Conservation (phyloP, 371 early-diverging fungal genomes). For the Mucor mucedo region DNA sequence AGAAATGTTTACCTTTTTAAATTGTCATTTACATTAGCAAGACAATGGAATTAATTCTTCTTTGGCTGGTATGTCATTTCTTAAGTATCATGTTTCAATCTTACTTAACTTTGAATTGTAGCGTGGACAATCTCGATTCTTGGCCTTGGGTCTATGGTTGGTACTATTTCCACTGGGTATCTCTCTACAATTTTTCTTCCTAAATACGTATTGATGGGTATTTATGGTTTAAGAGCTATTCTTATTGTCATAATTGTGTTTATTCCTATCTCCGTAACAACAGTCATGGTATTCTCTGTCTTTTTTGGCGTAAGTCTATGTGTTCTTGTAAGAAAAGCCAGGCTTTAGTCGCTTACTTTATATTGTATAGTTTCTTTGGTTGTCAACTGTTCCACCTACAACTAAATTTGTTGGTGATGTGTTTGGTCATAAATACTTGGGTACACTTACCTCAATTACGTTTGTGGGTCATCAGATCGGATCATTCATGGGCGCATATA, state of each 20-base stretch:
- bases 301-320: conserved; percentile 56
- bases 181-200: conserved; percentile 27
- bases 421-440: conserved; percentile 47
- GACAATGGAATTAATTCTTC: conserved; percentile 33
- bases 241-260: conserved; percentile 34
- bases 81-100: neutral
- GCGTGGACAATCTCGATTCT: conserved; percentile 45
- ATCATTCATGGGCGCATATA: conserved; percentile 42
- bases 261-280: conserved; percentile 28
- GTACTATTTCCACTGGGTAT: conserved; percentile 32
- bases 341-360: neutral
- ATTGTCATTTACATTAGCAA: conserved; percentile 18
- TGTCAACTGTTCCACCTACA: conserved; percentile 52
- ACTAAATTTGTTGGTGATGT: conserved; percentile 43
- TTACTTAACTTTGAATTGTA: conserved; percentile 3
- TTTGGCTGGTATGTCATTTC: conserved; percentile 29
- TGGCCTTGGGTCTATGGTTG: conserved; percentile 39
- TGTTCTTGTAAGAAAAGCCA: neutral
- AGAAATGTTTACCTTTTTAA: neutral
- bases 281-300: conserved; percentile 48
- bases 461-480: conserved; percentile 48
- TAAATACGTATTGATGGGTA: conserved; percentile 27
- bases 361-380: conserved; percentile 34
- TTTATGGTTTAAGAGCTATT: conserved; percentile 28
- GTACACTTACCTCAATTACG: conserved; percentile 32